Conservation (phyloP, 148 eudicot species). For the Euryodendron excelsum region DNA sequence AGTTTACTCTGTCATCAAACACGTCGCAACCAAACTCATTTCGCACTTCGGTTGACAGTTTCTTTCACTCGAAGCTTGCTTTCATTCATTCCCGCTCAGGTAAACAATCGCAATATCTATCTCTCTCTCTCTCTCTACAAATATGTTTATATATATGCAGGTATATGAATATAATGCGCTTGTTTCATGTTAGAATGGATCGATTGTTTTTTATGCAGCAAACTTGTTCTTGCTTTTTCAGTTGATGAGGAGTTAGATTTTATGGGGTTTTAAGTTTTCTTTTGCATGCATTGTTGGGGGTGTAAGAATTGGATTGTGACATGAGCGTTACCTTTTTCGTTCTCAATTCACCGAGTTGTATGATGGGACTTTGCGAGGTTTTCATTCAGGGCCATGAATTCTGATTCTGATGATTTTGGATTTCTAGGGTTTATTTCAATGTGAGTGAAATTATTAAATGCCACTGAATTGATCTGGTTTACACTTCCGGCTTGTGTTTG, state of each 20-base stretch:
- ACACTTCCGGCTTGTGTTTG: not conserved
- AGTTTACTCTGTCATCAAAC: no score
- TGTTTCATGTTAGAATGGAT: not conserved
- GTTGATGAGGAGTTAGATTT: not conserved
- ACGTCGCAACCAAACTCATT: not conserved
- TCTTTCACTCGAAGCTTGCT: not conserved
- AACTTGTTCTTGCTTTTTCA: not conserved
- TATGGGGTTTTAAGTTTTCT: not conserved
- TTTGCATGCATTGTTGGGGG: not conserved
- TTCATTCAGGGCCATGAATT: not conserved
- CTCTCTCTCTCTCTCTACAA: not conserved
- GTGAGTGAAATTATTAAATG: not conserved
- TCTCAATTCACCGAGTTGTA: not conserved
- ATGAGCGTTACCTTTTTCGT: not conserved
- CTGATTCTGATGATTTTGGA: not conserved
- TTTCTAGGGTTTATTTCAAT: slow-evolving; percentile 6
- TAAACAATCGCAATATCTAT: not conserved
- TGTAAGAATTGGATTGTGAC: not conserved
- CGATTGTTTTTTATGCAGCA: not conserved
- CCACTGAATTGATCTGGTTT: not conserved
- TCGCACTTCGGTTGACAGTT: not conserved
- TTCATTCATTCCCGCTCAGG: not conserved
- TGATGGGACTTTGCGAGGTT: not conserved
- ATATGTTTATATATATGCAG: not conserved
- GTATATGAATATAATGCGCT: not conserved